A percentile compares a stretch with the other conserved stretches of the same genome.
phyloP scores from a whole-genome alignment of 352 stramenopile species.

The Peronospora farinosa region DNA sequence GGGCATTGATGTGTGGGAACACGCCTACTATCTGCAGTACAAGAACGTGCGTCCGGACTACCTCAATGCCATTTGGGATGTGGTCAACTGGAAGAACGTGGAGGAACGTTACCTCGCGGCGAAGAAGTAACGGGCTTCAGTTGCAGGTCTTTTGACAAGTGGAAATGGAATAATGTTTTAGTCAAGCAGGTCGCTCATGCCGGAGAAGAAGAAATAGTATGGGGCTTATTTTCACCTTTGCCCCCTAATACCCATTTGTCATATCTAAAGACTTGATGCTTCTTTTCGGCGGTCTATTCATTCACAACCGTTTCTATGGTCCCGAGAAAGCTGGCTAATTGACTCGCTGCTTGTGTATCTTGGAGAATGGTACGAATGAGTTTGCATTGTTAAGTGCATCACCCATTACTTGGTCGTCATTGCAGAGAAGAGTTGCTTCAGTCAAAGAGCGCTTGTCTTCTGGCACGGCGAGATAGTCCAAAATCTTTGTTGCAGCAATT shows the following conservation, averaged over 20 bases:
- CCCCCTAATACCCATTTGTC: no score
- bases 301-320: no score
- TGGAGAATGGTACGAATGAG: conserved; percentile 60
- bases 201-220: no score
- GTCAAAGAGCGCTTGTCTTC: conserved; percentile 39
- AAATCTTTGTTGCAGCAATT: conserved; percentile 47
- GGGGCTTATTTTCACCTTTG: no score
- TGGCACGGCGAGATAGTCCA: conserved; percentile 64
- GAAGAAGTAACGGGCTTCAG: conserved; percentile 42
- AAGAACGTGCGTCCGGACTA: conserved; percentile 94
- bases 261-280: no score
- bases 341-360: background rate
- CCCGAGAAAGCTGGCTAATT: background rate
- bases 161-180: background rate
- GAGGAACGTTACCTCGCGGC: conserved; percentile 66
- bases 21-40: conserved; percentile 96
- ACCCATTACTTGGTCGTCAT: conserved; percentile 32
- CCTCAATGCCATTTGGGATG: conserved; percentile 97
- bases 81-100: conserved; percentile 94
- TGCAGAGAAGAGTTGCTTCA: conserved; percentile 42
- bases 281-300: no score
- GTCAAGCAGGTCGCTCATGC: no score
- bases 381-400: conserved; percentile 42
- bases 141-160: background rate
- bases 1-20: conserved; percentile 98